Percentiles rank a stretch among this genome's conserved stretches.
Conservation (phyloP, 2,329 filamentous ascomycete species). For the Pyrenophora teres region DNA sequence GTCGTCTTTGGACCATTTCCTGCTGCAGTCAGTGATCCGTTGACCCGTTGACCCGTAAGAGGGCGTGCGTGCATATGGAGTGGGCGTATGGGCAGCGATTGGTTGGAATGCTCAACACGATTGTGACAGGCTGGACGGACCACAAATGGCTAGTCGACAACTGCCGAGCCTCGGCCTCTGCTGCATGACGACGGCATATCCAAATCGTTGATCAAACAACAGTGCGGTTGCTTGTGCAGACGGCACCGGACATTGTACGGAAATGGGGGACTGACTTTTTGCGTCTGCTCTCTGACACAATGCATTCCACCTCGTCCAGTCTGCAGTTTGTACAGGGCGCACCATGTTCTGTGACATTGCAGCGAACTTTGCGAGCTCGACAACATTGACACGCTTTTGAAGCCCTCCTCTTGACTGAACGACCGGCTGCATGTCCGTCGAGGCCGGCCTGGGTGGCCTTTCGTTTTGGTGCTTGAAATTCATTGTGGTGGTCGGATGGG, state of each 20-base stretch:
- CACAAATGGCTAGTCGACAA: constrained; percentile 27
- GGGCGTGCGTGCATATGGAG: neutral
- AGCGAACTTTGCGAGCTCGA: constrained; percentile 86
- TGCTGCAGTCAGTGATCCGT: constrained; percentile 33
- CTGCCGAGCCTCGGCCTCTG: constrained; percentile 19
- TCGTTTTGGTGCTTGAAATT: constrained; percentile 56
- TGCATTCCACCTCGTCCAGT: constrained; percentile 77
- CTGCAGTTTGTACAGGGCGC: constrained; percentile 87
- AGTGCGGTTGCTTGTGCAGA: constrained; percentile 14
- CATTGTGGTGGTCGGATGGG: constrained; percentile 40
- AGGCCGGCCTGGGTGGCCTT: constrained; percentile 63
- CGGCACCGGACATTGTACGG: constrained; percentile 31
- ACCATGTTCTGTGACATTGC: constrained; percentile 86
- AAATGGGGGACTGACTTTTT: constrained; percentile 69
- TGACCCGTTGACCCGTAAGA: neutral
- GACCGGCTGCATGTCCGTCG: constrained; percentile 53
- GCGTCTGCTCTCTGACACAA: constrained; percentile 73
- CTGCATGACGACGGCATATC: constrained; percentile 30
- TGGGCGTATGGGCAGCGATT: constrained; percentile 7
- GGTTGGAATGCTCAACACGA: constrained; percentile 13
- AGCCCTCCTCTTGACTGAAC: constrained; percentile 79
- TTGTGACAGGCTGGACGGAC: constrained; percentile 24
- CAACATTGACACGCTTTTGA: constrained; percentile 90
- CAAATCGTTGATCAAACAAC: constrained; percentile 14
- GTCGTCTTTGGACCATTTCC: constrained; percentile 52